These are phyloP conservation scores for Prunus persica DNA, from an alignment of 306 rosid genomes.

Conservation along the genomic window Prunus_persica_NCBIv2 NC_034012.1:2741501-2742000, in stretches of 20 bases:
- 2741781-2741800: neutral
- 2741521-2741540: slow-evolving; percentile 57
- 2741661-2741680: too few relatives aligned
- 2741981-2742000: slow-evolving; percentile 91
- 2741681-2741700: too few relatives aligned
- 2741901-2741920: slow-evolving; percentile 60
- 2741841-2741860: neutral
- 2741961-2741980: slow-evolving; percentile 75
- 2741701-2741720: too few relatives aligned
- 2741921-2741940: slow-evolving; percentile 64
- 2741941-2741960: slow-evolving; percentile 71
- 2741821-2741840: neutral
- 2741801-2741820: neutral
- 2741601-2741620: neutral
- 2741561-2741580: neutral
- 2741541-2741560: slow-evolving; percentile 14
- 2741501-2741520: slow-evolving; percentile 63
- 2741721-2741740: too few relatives aligned
- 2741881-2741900: slow-evolving; percentile 68
- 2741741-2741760: too few relatives aligned
- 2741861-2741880: slow-evolving; percentile 34
- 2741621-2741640: neutral
- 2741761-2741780: neutral
- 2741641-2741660: too few relatives aligned
- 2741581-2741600: neutral